These are phyloP conservation scores for Solanum arcanum DNA, from an alignment of 257 asterid genomes.

Conservation along the genomic window DNA sequence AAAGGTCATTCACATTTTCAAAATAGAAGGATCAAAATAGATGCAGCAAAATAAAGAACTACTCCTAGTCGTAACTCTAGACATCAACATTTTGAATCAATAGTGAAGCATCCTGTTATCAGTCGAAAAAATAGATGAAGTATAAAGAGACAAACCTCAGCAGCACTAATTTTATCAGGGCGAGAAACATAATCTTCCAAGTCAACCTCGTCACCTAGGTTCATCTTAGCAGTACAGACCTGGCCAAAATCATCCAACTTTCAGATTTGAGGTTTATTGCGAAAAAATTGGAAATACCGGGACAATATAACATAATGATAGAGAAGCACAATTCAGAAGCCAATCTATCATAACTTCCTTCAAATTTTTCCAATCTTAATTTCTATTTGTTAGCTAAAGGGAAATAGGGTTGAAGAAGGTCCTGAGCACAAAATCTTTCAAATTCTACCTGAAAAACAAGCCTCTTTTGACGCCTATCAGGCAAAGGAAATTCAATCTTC, in stretches of 20 bases:
- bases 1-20: too few species aligned
- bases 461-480: conserved; percentile 87
- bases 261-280: not conserved
- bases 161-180: conserved; percentile 90
- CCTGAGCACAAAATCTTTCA: not conserved
- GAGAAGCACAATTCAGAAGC: not conserved
- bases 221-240: conserved; percentile 91
- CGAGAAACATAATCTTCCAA: conserved; percentile 87
- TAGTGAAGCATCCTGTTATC: too few species aligned
- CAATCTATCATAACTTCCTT: not conserved
- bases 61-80: too few species aligned
- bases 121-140: too few species aligned
- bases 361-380: not conserved
- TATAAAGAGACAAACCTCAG: conserved; percentile 43
- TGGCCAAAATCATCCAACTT: conserved; percentile 8
- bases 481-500: conserved; percentile 83
- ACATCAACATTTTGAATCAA: too few species aligned
- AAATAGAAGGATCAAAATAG: too few species aligned
- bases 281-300: not conserved
- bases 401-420: not conserved
- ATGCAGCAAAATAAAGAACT: too few species aligned
- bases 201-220: conserved; percentile 76
- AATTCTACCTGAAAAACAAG: conserved; percentile 63
- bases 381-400: not conserved
- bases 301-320: not conserved